Evolutionary conservation across 345 rosid genomes (phyloP).

Genomic region (Euphorbia pulcherrima): DNA sequence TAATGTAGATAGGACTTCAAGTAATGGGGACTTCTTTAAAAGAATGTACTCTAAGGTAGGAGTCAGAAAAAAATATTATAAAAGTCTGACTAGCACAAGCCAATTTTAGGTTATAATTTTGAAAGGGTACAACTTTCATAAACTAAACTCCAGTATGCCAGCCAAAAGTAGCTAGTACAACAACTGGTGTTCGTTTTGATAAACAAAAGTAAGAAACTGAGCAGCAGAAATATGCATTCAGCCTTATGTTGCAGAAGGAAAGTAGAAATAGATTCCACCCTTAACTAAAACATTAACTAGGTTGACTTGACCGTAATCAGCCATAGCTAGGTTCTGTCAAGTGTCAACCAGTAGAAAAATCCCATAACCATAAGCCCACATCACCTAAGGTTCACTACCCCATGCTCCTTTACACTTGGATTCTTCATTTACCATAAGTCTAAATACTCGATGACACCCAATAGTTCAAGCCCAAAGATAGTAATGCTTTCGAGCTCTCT

Average conservation of each 20-base stretch:
- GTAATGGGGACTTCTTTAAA: background rate
- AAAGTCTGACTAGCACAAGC: background rate
- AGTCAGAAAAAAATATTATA: background rate
- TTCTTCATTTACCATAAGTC: background rate
- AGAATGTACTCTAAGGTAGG: background rate
- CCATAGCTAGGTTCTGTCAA: too few species aligned
- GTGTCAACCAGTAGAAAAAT: background rate
- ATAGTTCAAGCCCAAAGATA: background rate
- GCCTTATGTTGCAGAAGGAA: too few species aligned
- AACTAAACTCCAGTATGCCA: background rate
- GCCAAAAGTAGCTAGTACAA: too few species aligned
- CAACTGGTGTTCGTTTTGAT: background rate
- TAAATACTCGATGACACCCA: too few species aligned
- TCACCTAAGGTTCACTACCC: background rate
- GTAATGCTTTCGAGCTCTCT: background rate
- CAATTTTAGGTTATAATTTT: background rate
- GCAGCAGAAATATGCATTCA: background rate
- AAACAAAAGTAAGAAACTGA: background rate
- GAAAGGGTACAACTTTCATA: background rate
- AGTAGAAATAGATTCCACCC: background rate
- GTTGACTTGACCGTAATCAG: too few species aligned
- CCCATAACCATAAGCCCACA: background rate
- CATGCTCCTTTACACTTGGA: background rate
- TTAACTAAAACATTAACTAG: background rate
- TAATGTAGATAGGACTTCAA: background rate